Evolutionary conservation across 1,139 yeast species (phyloP).

Genomic region (Scheffersomyces illinoinensis): DNA sequence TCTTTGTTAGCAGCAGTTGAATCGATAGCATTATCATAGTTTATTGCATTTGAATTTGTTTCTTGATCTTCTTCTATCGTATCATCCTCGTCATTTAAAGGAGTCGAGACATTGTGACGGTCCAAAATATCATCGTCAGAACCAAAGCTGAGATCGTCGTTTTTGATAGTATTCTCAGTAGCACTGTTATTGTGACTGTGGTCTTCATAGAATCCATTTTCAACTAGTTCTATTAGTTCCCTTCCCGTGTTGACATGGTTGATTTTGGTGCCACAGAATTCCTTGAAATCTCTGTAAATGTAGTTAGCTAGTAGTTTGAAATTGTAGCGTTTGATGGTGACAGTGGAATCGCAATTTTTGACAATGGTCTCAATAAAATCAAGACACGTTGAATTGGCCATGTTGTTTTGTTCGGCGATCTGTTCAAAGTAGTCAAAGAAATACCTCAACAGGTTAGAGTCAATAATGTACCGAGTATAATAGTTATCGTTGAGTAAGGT

Average conservation of each 20-base stretch:
- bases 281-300: conserved; percentile 45
- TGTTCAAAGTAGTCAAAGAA: conserved; percentile 52
- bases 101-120: conserved; percentile 28
- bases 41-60: conserved; percentile 1
- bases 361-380: conserved; percentile 63
- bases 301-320: conserved; percentile 50
- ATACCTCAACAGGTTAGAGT: conserved; percentile 52
- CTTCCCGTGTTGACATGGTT: conserved; percentile 32
- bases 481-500: conserved; percentile 61
- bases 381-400: conserved; percentile 75
- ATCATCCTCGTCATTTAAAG: conserved; percentile 21
- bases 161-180: background rate
- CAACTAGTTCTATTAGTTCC: conserved; percentile 32
- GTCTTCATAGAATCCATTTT: conserved; percentile 22
- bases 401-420: conserved; percentile 55
- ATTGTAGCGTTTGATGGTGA: conserved; percentile 30
- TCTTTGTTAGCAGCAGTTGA: background rate
- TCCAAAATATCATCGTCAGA: conserved; percentile 26
- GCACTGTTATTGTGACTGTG: background rate
- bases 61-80: conserved; percentile 10
- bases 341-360: conserved; percentile 26
- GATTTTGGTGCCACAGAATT: conserved; percentile 32
- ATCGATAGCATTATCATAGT: background rate
- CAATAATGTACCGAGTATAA: conserved; percentile 57
- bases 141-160: conserved; percentile 16